phyloP scores from a whole-genome alignment of 768 basidiomycete species.

The Cystobasidium ongulense region DNA sequence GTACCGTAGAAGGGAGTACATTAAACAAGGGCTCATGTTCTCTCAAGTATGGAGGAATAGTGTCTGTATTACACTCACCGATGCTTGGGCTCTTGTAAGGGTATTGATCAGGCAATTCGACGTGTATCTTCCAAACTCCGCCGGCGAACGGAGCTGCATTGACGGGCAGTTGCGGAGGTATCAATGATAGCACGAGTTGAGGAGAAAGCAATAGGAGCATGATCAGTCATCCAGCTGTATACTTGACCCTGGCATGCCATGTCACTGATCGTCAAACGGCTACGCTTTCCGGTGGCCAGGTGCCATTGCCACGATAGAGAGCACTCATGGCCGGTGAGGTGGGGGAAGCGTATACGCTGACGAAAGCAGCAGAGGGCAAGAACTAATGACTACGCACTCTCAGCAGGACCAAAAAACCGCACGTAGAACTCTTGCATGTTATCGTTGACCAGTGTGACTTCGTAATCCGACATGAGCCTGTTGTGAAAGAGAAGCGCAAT shows the following conservation, averaged over 20 bases:
- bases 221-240: no score
- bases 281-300: no score
- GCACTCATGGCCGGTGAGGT: no score
- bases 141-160: conserved; percentile 82
- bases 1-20: neutral
- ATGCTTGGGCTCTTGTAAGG: conserved; percentile 98
- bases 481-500: conserved; percentile 13
- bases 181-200: no score
- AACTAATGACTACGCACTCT: conserved; percentile 62
- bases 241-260: no score
- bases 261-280: no score
- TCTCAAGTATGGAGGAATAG: neutral
- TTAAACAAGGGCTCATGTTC: neutral
- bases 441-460: conserved; percentile 93
- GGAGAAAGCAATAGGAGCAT: no score
- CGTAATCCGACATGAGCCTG: conserved; percentile 97
- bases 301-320: no score
- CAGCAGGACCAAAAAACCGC: conserved; percentile 81
- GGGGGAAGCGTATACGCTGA: conserved; percentile 2
- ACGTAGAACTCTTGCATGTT: conserved; percentile 99
- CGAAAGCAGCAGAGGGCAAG: neutral
- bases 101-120: conserved; percentile 95
- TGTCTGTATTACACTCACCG: conserved; percentile 44
- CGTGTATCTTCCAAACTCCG: conserved; percentile 98
- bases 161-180: neutral